Percentiles rank a stretch among this genome's conserved stretches.
These are phyloP conservation scores for Yamadazyma insecticola DNA, from an alignment of 805 yeast species.

Conservation along the genomic window DNA sequence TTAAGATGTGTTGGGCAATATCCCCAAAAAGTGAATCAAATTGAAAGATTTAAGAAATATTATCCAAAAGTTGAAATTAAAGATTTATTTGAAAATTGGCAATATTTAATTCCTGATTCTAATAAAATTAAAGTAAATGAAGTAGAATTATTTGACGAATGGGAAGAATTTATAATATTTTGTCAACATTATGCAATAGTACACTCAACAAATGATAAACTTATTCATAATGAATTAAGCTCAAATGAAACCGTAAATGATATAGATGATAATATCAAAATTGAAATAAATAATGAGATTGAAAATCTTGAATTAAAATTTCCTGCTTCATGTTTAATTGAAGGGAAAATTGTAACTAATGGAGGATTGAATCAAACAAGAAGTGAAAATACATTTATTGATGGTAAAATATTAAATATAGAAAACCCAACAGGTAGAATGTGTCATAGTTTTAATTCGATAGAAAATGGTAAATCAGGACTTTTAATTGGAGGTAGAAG, in stretches of 20 bases:
- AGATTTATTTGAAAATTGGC: constrained; percentile 61
- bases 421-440: constrained; percentile 42
- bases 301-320: constrained; percentile 30
- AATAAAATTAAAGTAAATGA: constrained; percentile 37
- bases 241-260: background rate
- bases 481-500: constrained; percentile 65
- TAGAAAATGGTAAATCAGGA: constrained; percentile 17
- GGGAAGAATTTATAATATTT: constrained; percentile 75
- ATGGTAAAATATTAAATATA: constrained; percentile 15
- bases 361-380: constrained; percentile 40
- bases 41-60: constrained; percentile 45
- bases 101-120: constrained; percentile 29
- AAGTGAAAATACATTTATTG: constrained; percentile 9
- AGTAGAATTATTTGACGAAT: constrained; percentile 74
- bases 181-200: constrained; percentile 70
- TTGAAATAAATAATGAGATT: background rate
- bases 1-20: constrained; percentile 59
- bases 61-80: constrained; percentile 46
- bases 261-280: background rate
- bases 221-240: constrained; percentile 5
- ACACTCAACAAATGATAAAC: constrained; percentile 51
- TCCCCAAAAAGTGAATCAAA: constrained; percentile 47
- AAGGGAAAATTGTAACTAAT: constrained; percentile 21
- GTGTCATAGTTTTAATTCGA: constrained; percentile 49
- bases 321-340: constrained; percentile 28